Percentiles rank a stretch among this genome's conserved stretches.
These are phyloP conservation scores for Orbilia oligospora DNA, from an alignment of 2,329 filamentous ascomycete species.

Conservation along the genomic window DNA sequence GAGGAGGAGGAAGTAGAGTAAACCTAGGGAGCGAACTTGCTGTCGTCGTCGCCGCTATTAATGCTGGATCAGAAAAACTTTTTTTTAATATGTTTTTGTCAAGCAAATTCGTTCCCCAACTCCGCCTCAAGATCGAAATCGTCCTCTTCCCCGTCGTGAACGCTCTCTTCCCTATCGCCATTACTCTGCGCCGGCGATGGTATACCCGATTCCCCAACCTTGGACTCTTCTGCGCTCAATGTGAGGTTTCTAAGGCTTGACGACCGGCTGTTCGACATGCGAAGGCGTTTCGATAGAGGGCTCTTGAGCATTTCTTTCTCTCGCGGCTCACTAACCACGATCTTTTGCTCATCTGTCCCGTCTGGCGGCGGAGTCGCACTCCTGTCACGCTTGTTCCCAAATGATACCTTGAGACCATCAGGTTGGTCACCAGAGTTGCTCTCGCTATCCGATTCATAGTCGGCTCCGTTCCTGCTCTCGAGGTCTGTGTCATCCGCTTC, in stretches of 20 bases:
- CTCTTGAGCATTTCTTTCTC: conserved; percentile 58
- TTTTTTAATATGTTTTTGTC: too few relatives aligned
- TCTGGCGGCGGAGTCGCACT: conserved; percentile 57
- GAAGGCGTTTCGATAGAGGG: conserved; percentile 52
- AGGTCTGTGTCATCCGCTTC: conserved; percentile 58
- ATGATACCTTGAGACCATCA: conserved; percentile 43
- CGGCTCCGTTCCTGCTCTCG: conserved; percentile 55
- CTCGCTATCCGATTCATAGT: conserved; percentile 55
- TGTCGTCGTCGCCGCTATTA: not conserved
- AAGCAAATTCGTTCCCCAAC: conserved; percentile 55
- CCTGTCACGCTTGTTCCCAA: conserved; percentile 49
- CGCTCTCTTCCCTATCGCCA: conserved; percentile 45
- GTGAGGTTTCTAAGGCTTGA: conserved; percentile 58
- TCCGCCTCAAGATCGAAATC: conserved; percentile 59
- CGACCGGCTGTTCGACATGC: conserved; percentile 57
- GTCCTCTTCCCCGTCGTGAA: conserved; percentile 48
- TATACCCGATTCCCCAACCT: conserved; percentile 55
- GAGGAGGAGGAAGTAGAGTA: not conserved
- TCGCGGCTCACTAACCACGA: conserved; percentile 30
- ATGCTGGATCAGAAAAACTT: not conserved
- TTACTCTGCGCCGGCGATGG: conserved; percentile 57
- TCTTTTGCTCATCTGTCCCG: conserved; percentile 41
- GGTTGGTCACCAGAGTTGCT: conserved; percentile 50
- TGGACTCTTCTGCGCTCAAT: conserved; percentile 49
- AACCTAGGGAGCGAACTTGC: not conserved